Conservation (phyloP, 176 grass and related monocot genomes). For the Eragrostis nindensis region DNA sequence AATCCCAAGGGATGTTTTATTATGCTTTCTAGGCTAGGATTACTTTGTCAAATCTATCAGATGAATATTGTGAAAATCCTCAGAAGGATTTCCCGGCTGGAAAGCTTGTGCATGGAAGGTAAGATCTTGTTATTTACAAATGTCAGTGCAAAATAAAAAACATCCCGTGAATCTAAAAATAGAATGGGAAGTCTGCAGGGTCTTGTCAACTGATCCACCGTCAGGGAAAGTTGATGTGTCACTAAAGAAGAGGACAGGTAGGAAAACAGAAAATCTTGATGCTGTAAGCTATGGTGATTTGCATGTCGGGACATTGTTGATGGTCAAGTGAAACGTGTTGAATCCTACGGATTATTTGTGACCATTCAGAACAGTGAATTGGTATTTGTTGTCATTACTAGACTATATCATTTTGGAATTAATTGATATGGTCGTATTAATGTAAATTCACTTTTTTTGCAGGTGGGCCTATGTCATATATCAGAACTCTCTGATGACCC, state of each 20-base stretch:
- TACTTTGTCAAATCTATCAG: constrained; percentile 81
- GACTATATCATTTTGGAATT: not conserved
- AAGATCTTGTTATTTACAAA: constrained; percentile 31
- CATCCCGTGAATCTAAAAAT: constrained; percentile 22
- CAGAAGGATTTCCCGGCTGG: constrained; percentile 82
- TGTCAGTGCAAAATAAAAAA: constrained; percentile 13
- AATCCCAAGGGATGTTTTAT: constrained; percentile 92
- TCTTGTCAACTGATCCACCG: constrained; percentile 64
- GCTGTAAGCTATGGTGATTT: constrained; percentile 58
- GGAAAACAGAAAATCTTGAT: constrained; percentile 49
- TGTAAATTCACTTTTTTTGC: constrained; percentile 30
- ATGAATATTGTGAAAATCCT: constrained; percentile 85
- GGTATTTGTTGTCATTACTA: constrained; percentile 50
- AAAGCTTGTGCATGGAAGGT: constrained; percentile 90
- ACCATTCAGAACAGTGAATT: constrained; percentile 64
- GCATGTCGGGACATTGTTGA: constrained; percentile 72
- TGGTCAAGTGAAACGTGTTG: constrained; percentile 76
- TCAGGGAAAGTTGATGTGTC: constrained; percentile 87
- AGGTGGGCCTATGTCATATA: constrained; percentile 97
- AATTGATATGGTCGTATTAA: constrained; percentile 18
- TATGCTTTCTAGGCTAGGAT: constrained; percentile 89
- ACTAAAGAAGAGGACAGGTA: constrained; percentile 57
- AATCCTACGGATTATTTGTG: constrained; percentile 89
- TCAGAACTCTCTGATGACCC: constrained; percentile 92
- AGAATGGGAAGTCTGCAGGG: constrained; percentile 53